Evolutionary conservation across 495 filamentous ascomycete species (phyloP), one percentile per base, ranked within the genome.

Genomic region (Annulohypoxylon nitens): DNA sequence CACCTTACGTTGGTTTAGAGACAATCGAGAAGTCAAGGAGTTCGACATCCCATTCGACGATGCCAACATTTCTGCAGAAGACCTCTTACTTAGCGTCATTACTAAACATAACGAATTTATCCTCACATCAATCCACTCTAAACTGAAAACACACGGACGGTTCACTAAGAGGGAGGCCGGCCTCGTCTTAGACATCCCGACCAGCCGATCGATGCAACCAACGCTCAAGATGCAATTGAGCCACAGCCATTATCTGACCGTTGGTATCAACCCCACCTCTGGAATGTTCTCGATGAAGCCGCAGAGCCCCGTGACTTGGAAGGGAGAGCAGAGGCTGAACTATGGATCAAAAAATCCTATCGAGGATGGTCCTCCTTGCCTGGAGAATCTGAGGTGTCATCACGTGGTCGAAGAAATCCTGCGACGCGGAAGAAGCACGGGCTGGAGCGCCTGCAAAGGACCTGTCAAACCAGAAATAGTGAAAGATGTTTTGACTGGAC

Each of bases 1-100:
- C 30, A 87, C 82, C 16, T 77, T 96, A 47, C 89, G 93, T 63
- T 98, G 96, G 96, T 93, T 97, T 76, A 89, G 94, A 45, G 90
- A 93, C 70, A 89, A 89, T 16, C 88, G 90, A 58, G 91, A 95
- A 75, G 87, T 93, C 50, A 86, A 87, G 67, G 89, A 91, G 67
- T 79, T 83, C 30, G 80, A 87, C 25, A 86, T 98, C 48, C 78
- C 86, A 0, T 85, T 97, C 45, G 85, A 97, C 78, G 78, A 86
- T 34, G 83, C 85, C 26, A 82, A 84, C 5, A 86, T 98, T 16
- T 94, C 92, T 0, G 86, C 93, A 69, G 92, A 97, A 75, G 70
- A 78, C 14, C 87, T 97, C 20, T 77, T 98, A 51, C 90, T 90
- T 70, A 84, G 86, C 45, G 89, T 93, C 34, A 92, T 97, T 72